Evolutionary conservation across 1,284 basidiomycete species (phyloP).

Genomic region (Ceratobasidium sp.): DNA sequence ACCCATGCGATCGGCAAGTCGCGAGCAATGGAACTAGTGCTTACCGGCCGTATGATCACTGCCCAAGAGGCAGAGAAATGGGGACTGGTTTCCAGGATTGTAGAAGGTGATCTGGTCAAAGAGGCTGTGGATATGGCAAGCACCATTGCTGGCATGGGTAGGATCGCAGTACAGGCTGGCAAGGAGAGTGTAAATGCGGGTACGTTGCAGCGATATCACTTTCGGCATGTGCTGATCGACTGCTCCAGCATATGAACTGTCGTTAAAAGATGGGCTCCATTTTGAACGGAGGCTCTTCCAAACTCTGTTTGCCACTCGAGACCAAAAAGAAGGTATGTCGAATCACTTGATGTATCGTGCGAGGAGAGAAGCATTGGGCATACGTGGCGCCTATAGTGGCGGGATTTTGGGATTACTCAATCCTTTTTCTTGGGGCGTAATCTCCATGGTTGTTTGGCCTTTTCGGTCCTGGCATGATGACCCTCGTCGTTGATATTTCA

Average conservation of each 20-base stretch:
- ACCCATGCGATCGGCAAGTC: slow-evolving; percentile 90
- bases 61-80: slow-evolving; percentile 87
- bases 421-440: slow-evolving; percentile 14
- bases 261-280: slow-evolving; percentile 81
- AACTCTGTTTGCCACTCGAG: slow-evolving; percentile 89
- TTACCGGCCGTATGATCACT: slow-evolving; percentile 83
- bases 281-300: slow-evolving; percentile 94
- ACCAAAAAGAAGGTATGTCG: slow-evolving; percentile 91
- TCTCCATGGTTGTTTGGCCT: not conserved
- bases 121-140: slow-evolving; percentile 87
- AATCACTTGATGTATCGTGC: slow-evolving; percentile 1
- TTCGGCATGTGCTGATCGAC: not conserved
- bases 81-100: slow-evolving; percentile 85
- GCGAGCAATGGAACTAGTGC: slow-evolving; percentile 92
- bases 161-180: slow-evolving; percentile 84
- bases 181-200: slow-evolving; percentile 96
- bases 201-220: slow-evolving; percentile 50
- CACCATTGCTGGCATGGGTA: slow-evolving; percentile 83
- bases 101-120: slow-evolving; percentile 81
- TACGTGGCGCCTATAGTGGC: slow-evolving; percentile 10
- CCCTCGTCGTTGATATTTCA: slow-evolving; percentile 11
- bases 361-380: slow-evolving; percentile 2
- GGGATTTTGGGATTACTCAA: slow-evolving; percentile 10
- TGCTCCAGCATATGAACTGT: slow-evolving; percentile 78
- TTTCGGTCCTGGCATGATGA: not conserved